A percentile compares a stretch with the other conserved stretches of the same genome.
phyloP scores from a whole-genome alignment of 2,329 filamentous ascomycete species.

The Sporothrix humicola region DNA sequence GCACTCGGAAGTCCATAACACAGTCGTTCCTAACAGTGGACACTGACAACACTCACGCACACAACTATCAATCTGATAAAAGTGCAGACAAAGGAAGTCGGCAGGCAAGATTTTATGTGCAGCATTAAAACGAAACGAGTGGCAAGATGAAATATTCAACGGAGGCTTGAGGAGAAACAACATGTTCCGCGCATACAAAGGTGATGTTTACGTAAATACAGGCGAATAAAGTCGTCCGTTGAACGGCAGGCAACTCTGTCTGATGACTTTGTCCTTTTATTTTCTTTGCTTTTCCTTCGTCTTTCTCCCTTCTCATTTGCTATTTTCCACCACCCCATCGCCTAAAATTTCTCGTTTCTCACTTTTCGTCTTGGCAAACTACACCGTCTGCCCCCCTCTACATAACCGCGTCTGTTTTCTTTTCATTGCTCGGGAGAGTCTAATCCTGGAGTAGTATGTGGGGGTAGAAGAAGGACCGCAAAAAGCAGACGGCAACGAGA shows the following conservation, averaged over 20 bases:
- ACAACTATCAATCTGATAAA: slow-evolving; percentile 12
- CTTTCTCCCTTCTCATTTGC: not conserved
- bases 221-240: not conserved
- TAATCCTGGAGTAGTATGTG: slow-evolving; percentile 5
- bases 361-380: slow-evolving; percentile 22
- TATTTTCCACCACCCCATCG: not conserved
- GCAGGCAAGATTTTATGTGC: not conserved
- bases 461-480: not conserved
- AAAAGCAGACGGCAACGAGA: not conserved
- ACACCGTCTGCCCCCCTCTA: not conserved
- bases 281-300: not conserved
- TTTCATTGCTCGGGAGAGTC: not conserved
- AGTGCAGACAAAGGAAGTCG: not conserved
- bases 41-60: not conserved
- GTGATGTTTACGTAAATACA: not conserved
- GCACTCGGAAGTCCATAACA: not conserved
- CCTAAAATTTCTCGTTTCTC: slow-evolving; percentile 8
- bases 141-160: too few relatives aligned
- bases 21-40: not conserved
- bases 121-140: too few relatives aligned
- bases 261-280: not conserved
- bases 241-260: not conserved
- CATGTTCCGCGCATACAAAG: not conserved
- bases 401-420: not conserved
- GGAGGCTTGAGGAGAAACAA: too few relatives aligned